These are phyloP conservation scores for Tylopilus intermedius DNA, from an alignment of 768 basidiomycete species.

Conservation along the genomic window DNA sequence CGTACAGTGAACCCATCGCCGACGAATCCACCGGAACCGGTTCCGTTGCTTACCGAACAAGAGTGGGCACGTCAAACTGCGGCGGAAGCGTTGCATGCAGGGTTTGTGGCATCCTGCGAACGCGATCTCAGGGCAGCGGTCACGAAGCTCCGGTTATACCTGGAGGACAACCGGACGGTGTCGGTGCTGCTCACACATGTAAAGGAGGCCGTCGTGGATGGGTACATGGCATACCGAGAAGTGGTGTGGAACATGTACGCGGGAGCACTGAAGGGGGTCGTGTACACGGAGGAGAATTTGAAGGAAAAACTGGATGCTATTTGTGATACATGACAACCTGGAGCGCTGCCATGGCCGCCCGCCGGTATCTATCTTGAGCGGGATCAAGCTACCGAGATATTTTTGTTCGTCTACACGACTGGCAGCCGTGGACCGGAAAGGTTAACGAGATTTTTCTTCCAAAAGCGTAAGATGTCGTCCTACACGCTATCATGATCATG, in stretches of 20 bases:
- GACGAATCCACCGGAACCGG: constrained; percentile 15
- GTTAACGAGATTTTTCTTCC: background rate
- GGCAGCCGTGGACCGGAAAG: background rate
- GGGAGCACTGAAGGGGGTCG: constrained; percentile 29
- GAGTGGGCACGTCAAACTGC: constrained; percentile 49
- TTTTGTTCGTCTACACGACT: background rate
- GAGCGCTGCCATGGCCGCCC: background rate
- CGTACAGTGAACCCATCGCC: constrained; percentile 20
- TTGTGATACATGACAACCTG: constrained; percentile 25
- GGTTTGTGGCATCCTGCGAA: constrained; percentile 53
- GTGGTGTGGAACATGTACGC: constrained; percentile 48
- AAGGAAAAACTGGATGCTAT: constrained; percentile 37
- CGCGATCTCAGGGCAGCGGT: constrained; percentile 53
- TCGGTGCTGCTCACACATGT: constrained; percentile 73
- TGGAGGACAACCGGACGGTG: constrained; percentile 77
- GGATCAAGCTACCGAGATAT: background rate
- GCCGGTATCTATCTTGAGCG: too few relatives aligned
- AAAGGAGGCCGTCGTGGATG: constrained; percentile 67
- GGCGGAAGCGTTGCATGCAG: constrained; percentile 45
- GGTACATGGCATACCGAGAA: constrained; percentile 71
- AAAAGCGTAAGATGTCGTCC: background rate
- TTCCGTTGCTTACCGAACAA: constrained; percentile 34
- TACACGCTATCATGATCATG: background rate
- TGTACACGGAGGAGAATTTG: constrained; percentile 35
- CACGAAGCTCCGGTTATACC: constrained; percentile 63